Percentiles rank a stretch among this genome's conserved stretches.
Evolutionary conservation across 805 yeast species (phyloP).

Genomic region (Candida yuanshanica): DNA sequence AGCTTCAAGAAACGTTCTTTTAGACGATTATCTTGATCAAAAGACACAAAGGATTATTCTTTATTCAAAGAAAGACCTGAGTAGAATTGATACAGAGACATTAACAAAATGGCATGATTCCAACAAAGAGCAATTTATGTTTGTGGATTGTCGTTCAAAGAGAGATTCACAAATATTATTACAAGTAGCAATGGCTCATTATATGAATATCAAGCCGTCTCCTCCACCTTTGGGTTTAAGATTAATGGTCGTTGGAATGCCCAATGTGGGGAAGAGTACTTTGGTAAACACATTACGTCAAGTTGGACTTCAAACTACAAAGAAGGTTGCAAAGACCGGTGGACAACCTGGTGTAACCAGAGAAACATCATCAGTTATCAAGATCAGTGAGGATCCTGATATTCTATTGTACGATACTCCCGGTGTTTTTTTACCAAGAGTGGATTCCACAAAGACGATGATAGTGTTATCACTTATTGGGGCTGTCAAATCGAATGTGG

Average conservation of each 20-base stretch:
- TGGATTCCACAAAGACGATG: slow-evolving; percentile 62
- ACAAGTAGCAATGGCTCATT: slow-evolving; percentile 40
- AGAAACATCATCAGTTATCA: slow-evolving; percentile 67
- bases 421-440: slow-evolving; percentile 82
- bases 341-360: slow-evolving; percentile 89
- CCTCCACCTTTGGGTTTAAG: slow-evolving; percentile 77
- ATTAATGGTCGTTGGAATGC: slow-evolving; percentile 85
- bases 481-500: slow-evolving; percentile 58
- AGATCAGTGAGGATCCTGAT: slow-evolving; percentile 54
- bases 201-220: slow-evolving; percentile 46
- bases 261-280: slow-evolving; percentile 95
- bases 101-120: slow-evolving; percentile 45
- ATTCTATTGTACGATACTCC: slow-evolving; percentile 84
- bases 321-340: slow-evolving; percentile 80
- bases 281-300: slow-evolving; percentile 68
- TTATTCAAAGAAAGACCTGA: slow-evolving; percentile 72
- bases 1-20: slow-evolving; percentile 72
- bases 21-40: slow-evolving; percentile 57
- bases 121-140: slow-evolving; percentile 37
- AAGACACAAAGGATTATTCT: slow-evolving; percentile 52
- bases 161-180: slow-evolving; percentile 47
- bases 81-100: slow-evolving; percentile 35
- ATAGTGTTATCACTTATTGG: slow-evolving; percentile 68
- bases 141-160: slow-evolving; percentile 52
- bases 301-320: slow-evolving; percentile 26